Percentiles rank a stretch among this genome's conserved stretches.
Evolutionary conservation across 257 asterid genomes (phyloP).

Genomic region (Forsythia suspensa): DNA sequence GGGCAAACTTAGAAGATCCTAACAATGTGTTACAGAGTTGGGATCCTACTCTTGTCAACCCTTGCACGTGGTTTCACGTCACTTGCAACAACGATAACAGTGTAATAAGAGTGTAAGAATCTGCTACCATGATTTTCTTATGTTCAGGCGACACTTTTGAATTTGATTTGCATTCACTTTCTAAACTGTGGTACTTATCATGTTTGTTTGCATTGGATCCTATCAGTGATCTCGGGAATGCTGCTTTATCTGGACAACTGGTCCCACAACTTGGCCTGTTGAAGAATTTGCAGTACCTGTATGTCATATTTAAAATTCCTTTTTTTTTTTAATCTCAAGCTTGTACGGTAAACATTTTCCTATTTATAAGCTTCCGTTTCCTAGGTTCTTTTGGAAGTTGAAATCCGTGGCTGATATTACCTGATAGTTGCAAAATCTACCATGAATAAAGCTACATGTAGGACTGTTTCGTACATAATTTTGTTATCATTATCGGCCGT

Average conservation of each 20-base stretch:
- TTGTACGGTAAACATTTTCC: background rate
- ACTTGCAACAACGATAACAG: constrained; percentile 98
- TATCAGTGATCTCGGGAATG: constrained; percentile 94
- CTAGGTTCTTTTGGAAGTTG: background rate
- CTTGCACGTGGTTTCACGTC: constrained; percentile 99
- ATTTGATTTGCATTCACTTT: constrained; percentile 1
- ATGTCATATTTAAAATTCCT: constrained; percentile 29
- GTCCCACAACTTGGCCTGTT: constrained; percentile 86
- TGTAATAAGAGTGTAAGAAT: constrained; percentile 92
- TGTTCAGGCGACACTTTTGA: background rate
- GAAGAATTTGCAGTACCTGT: constrained; percentile 97
- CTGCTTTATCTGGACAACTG: constrained; percentile 91
- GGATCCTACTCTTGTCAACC: constrained; percentile 99
- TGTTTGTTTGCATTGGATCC: background rate
- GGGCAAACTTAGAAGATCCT: constrained; percentile 81
- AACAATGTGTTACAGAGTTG: constrained; percentile 96
- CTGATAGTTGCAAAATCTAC: constrained; percentile 8
- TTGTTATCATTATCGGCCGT: background rate
- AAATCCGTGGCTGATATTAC: background rate
- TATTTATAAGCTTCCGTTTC: background rate
- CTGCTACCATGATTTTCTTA: background rate
- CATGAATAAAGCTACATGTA: constrained; percentile 14
- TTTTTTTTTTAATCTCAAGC: background rate
- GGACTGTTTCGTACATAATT: background rate
- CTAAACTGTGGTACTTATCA: constrained; percentile 8